Evolutionary conservation across 2,329 filamentous ascomycete genomes (phyloP), one percentile per base, ranked within the genome.

Genomic region (Knufia fluminis): DNA sequence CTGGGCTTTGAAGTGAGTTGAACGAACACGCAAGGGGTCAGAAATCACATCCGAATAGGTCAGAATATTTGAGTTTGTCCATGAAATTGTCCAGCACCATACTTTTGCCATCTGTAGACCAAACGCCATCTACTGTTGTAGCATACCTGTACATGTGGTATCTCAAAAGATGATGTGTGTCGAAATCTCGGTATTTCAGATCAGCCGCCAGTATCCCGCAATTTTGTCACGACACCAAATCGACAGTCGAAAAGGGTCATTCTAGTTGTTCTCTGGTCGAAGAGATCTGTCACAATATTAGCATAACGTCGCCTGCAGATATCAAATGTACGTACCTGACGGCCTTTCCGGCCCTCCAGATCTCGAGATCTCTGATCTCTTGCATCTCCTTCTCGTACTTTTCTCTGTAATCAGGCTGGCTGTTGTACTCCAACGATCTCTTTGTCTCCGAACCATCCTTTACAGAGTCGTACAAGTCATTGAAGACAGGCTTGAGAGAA

Each of bases 301-400:
- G 54, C 53, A 50, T 41, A 57, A 64, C 57, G 61, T n/a, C 43
- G 36, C 7, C 31, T 32, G n/a, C 44, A 8, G 32, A 19, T 4
- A 20, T 38, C 31, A 28, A 41, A 16, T 31, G 41, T 38, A 71
- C 78, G 65, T 74, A 83, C 78, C 91, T 85, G 65, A 98, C 92
- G 63, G 92, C 87, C 83, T 96, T 97, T 71, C 92, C 92, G 59
- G 92, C 92, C 67, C 86, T 82, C 92, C 92, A 98, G 82, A 98
- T 98, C 82, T 98, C 92, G 66, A 98, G 77, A 67, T 89, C 80
- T 66, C 91, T 86, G 76, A 98, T 97, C 78, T 97, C 92, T 76
- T 95, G 78, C 83, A 98, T 86, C 85, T 98, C 92, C 67, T 87
- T 81, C 82, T 96, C 89, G 73, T 90, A 98, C 75, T 86, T 89